Percentiles rank a stretch among this genome's conserved stretches.
These are phyloP conservation scores for Trypanosoma scelopori DNA, from an alignment of 208 protist genomes.

Conservation along the genomic window DNA sequence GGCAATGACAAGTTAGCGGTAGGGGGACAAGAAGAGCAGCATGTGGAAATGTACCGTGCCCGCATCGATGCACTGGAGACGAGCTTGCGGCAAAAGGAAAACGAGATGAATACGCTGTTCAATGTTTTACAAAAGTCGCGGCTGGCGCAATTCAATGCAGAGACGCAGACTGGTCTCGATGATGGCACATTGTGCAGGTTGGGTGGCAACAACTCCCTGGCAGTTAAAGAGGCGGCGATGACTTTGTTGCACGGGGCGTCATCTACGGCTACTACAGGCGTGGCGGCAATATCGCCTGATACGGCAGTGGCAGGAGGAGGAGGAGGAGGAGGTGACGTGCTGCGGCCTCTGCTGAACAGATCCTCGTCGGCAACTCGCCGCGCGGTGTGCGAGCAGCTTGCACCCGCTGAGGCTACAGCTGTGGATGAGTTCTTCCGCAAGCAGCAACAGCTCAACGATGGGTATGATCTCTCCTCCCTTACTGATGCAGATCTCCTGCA, in stretches of 20 bases:
- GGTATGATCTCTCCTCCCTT: conserved; percentile 63
- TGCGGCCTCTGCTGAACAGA: too few species aligned
- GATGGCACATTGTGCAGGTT: not conserved
- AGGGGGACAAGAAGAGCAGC: not conserved
- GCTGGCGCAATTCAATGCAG: conserved; percentile 38
- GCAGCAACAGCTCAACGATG: conserved; percentile 35
- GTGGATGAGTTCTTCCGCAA: conserved; percentile 54
- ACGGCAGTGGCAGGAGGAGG: too few species aligned
- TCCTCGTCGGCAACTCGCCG: not conserved
- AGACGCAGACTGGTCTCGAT: conserved; percentile 41
- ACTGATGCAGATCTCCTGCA: conserved; percentile 68
- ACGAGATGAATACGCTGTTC: conserved; percentile 90
- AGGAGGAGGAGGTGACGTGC: too few species aligned
- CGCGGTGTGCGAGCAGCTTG: conserved; percentile 29
- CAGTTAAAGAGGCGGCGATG: not conserved
- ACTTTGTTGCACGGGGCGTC: too few species aligned
- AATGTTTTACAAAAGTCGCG: conserved; percentile 77
- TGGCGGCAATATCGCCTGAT: too few species aligned
- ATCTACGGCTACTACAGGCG: too few species aligned
- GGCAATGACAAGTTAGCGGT: not conserved
- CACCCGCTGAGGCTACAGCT: conserved; percentile 39
- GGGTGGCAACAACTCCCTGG: not conserved
- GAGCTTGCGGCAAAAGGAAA: conserved; percentile 90
- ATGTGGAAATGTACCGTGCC: conserved; percentile 35
- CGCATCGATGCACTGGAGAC: conserved; percentile 64